Evolutionary conservation across 2,329 filamentous ascomycete genomes (phyloP), one percentile per base, ranked within the genome.

Genomic region (Fusarium redolens): DNA sequence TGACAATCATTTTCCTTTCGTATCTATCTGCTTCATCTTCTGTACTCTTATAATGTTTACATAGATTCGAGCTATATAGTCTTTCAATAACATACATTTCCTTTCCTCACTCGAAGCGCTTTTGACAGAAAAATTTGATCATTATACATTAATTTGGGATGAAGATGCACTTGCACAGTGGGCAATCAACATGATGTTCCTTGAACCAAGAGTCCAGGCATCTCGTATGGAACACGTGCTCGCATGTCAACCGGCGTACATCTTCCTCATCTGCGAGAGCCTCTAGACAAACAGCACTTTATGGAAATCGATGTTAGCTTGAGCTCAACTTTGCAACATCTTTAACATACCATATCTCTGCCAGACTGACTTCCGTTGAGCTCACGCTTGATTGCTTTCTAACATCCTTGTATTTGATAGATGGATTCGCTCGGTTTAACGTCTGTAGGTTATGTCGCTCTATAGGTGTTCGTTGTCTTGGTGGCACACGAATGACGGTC

Each of bases 101-200:
- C 18, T 30, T 28, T 58, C 3, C 22, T 43, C 12, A 30, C 13
- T 38, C 2, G 1, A 4, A 7, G 2, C 22, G 33, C 22, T 38
- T 52, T 33, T 35, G 30, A 11, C 2, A 20, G 22, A 3, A 35
- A 1, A 35, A 2, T 35, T 18, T 35, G 31, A 18, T 35, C 48
- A 51, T 51, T 51, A 35, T 14, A 35, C 31, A 51, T 51, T 35
- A 51, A 51, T 25, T 25, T 0, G 25, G 48, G 17, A 67, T 51
- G 3, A 67, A 66, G 15, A 67, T 43, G 13, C 51, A 67, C 28
- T 66, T 66, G 33, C 62, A 67, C 1, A 67, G 18, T 17, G 64
- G 64, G 12, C 64, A 67, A 2, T 67, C 64, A 0, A 38, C 28
- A 1, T 66, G 62, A 2, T 17, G 35, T 41, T 51, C 38, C 3